Evolutionary conservation across 306 rosid species (phyloP), one percentile per base, ranked within the genome.

Genomic region (Cotoneaster glaucophyllus): DNA sequence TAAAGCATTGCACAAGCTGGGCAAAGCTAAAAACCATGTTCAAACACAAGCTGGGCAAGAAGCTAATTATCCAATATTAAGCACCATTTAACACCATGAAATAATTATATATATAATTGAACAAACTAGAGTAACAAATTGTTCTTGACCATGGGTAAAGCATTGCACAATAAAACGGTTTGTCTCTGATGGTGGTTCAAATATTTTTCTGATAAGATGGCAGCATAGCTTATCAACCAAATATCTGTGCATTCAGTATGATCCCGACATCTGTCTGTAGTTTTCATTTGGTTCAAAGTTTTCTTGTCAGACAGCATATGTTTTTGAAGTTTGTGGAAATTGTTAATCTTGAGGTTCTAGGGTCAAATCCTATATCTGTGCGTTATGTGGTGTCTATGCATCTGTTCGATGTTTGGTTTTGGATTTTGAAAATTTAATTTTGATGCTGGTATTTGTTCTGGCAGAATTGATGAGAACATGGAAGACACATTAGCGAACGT

Each of bases 401-500:
- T 65, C 12, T 63, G 13, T 63, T 0, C 6, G 6, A n/a, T 29
- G 39, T 29, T 29, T 63, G 3, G 24, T 3, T 19, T 71, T 22
- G 7, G 65, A 61, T 24, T 11, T 48, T 48, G 1, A 15, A 14
- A 14, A 14, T 0, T 1, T 48, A 15, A 15, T 0, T 48, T 0
- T 64, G 28, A 73, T 68, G 54, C 50, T 62, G 44, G 80, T 61
- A 72, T 67, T 15, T 75, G 25, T 69, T 61, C 59, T 66, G 80
- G 77, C 92, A 89, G 97, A 89, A 96, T 96, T 80, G 99, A 96
- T 71, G 98, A 96, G 79, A 96, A 96, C 86, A 96, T 92, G 97
- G 97, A 96, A 18, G 99, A 96, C 80, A 85, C 99, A 4, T 72
- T 96, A 86, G 78, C 93, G 12, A 96, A 93, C 5, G 98, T 96